A percentile compares a stretch with the other conserved stretches of the same genome.
phyloP scores from a whole-genome alignment of 495 filamentous ascomycete genomes.

The Aspergillus bridgeri region DNA sequence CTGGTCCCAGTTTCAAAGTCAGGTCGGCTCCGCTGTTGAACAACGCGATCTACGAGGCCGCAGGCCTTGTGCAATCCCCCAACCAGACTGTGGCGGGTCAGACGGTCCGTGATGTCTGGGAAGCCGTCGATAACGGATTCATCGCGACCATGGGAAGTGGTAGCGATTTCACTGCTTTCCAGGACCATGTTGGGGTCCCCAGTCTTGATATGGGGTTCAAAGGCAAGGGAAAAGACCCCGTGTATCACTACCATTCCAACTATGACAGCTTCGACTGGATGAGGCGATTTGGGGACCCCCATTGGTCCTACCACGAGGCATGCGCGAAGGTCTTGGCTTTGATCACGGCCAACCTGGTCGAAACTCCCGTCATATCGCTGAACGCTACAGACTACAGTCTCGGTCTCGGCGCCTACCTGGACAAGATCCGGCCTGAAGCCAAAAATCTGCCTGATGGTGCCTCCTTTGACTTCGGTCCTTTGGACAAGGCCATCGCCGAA shows the following conservation, averaged over 20 bases:
- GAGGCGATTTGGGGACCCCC: conserved; percentile 62
- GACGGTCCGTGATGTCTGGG: conserved; percentile 63
- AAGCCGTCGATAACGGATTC: conserved; percentile 28
- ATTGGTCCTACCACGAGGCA: conserved; percentile 59
- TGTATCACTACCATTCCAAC: conserved; percentile 78
- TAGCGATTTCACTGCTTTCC: conserved; percentile 72
- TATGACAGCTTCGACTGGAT: conserved; percentile 77
- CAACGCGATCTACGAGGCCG: conserved; percentile 66
- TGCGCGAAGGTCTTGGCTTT: conserved; percentile 56
- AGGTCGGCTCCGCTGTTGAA: conserved; percentile 72
- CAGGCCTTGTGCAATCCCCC: conserved; percentile 69
- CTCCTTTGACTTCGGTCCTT: conserved; percentile 40
- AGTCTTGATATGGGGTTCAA: conserved; percentile 60
- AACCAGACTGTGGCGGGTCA: conserved; percentile 64
- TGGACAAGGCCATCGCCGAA: conserved; percentile 46
- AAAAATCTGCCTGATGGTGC: conserved; percentile 21
- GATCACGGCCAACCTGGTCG: conserved; percentile 43
- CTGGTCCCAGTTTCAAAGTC: conserved; percentile 45
- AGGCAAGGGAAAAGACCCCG: conserved; percentile 38
- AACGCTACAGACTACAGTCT: conserved; percentile 47
- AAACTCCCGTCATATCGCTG: conserved; percentile 46
- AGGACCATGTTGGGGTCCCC: conserved; percentile 68
- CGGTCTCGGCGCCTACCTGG: conserved; percentile 46
- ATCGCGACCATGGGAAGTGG: conserved; percentile 68
- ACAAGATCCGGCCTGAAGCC: conserved; percentile 49